phyloP scores from a whole-genome alignment of 805 yeast species.

The Candida quercuum region DNA sequence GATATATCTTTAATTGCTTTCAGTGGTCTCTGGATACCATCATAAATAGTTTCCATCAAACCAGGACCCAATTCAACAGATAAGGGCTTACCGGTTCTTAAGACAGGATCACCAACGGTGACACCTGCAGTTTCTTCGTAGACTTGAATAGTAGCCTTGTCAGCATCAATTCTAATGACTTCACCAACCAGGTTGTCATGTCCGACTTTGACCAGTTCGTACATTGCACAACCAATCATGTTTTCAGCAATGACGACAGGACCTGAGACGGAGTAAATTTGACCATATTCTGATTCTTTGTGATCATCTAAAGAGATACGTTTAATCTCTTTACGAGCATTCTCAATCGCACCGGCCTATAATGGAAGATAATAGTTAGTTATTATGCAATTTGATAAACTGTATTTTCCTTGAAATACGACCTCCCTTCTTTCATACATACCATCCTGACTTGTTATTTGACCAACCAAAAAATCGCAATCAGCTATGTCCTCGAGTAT shows the following conservation, averaged over 20 bases:
- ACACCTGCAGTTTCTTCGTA: conserved; percentile 99
- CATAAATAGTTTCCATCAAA: conserved; percentile 97
- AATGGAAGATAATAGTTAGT: neutral
- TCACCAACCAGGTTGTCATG: conserved; percentile 97
- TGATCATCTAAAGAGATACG: conserved; percentile 75
- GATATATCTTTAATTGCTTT: conserved; percentile 85
- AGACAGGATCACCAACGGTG: conserved; percentile 97
- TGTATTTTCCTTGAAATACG: neutral
- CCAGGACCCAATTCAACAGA: conserved; percentile 99
- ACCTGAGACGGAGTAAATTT: conserved; percentile 92
- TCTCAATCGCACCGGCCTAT: conserved; percentile 93
- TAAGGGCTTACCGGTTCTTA: conserved; percentile 97
- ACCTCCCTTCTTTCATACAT: neutral
- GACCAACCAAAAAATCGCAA: neutral
- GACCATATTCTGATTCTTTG: conserved; percentile 78
- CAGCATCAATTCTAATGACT: conserved; percentile 93
- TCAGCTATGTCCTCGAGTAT: neutral
- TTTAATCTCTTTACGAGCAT: conserved; percentile 90
- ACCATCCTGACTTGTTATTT: conserved; percentile 1
- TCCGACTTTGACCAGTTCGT: conserved; percentile 97
- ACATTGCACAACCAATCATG: conserved; percentile 99
- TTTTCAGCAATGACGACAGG: conserved; percentile 97
- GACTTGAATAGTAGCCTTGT: conserved; percentile 97
- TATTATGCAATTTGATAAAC: too few relatives aligned
- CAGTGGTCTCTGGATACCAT: conserved; percentile 99